Percentiles rank a stretch among this genome's conserved stretches.
Conservation (phyloP, 805 yeast species). For the Nakazawaea wickerhamii region DNA sequence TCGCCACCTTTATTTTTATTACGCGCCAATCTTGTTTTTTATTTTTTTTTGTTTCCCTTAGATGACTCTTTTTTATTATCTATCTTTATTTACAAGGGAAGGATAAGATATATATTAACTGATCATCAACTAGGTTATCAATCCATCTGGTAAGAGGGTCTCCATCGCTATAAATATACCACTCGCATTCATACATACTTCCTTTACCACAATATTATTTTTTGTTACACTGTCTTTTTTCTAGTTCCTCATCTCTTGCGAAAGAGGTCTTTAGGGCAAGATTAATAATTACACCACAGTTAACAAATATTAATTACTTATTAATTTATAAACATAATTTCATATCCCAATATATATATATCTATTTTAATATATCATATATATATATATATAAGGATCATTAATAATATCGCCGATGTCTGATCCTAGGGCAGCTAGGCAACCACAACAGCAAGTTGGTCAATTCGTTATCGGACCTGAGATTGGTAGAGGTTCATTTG, state of each 20-base stretch:
- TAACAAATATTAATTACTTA: no score
- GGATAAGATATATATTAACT: no score
- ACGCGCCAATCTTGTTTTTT: not conserved
- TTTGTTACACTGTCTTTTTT: no score
- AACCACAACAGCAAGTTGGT: conserved; percentile 31
- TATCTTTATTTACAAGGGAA: no score
- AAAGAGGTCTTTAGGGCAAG: no score
- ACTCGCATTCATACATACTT: not conserved
- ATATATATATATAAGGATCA: not conserved
- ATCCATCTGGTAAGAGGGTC: not conserved
- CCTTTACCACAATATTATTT: no score
- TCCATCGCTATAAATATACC: not conserved
- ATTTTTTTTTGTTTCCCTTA: not conserved
- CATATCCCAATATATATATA: no score
- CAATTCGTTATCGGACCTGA: conserved; percentile 64
- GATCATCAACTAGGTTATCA: not conserved
- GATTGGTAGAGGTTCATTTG: conserved; percentile 95
- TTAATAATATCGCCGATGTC: conserved; percentile 1
- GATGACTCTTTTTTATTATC: not conserved
- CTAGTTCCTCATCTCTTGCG: no score
- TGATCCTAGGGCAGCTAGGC: conserved; percentile 5
- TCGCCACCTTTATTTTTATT: not conserved
- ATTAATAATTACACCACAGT: no score
- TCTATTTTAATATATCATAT: no score
- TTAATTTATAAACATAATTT: no score